Evolutionary conservation across 768 basidiomycete genomes (phyloP).

Genomic region (Mycena alexandri): DNA sequence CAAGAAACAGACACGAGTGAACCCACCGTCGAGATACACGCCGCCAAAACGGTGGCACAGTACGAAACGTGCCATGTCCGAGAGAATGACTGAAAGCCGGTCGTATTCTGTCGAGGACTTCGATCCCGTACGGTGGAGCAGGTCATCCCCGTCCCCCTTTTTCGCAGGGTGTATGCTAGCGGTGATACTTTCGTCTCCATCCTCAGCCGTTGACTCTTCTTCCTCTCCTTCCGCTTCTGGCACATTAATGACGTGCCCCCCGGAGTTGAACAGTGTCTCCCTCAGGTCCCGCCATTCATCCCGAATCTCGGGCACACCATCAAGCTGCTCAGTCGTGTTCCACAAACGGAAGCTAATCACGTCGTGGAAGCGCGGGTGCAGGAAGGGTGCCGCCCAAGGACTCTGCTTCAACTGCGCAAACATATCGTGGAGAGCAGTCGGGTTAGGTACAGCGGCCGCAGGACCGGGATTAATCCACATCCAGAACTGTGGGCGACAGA

Average conservation of each 20-base stretch:
- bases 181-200: conserved; percentile 64
- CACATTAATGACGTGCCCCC: conserved; percentile 80
- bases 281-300: conserved; percentile 87
- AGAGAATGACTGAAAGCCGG: conserved; percentile 90
- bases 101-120: conserved; percentile 91
- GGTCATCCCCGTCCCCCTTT: conserved; percentile 60
- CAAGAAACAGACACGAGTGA: too few relatives aligned
- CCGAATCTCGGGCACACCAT: conserved; percentile 86
- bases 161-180: conserved; percentile 56
- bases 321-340: conserved; percentile 97
- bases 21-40: conserved; percentile 82
- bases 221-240: conserved; percentile 53
- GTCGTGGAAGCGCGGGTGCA: conserved; percentile 89
- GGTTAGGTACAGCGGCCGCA: conserved; percentile 86
- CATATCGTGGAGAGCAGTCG: conserved; percentile 85
- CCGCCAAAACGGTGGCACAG: conserved; percentile 95
- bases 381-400: conserved; percentile 93
- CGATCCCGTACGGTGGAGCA: conserved; percentile 85
- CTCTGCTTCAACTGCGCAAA: conserved; percentile 79
- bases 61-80: conserved; percentile 97
- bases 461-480: conserved; percentile 97
- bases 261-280: conserved; percentile 87
- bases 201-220: conserved; percentile 35
- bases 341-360: conserved; percentile 93
- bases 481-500: conserved; percentile 94